Evolutionary conservation across 1,284 basidiomycete genomes (phyloP).

Genomic region (Apiotrichum gracile): DNA sequence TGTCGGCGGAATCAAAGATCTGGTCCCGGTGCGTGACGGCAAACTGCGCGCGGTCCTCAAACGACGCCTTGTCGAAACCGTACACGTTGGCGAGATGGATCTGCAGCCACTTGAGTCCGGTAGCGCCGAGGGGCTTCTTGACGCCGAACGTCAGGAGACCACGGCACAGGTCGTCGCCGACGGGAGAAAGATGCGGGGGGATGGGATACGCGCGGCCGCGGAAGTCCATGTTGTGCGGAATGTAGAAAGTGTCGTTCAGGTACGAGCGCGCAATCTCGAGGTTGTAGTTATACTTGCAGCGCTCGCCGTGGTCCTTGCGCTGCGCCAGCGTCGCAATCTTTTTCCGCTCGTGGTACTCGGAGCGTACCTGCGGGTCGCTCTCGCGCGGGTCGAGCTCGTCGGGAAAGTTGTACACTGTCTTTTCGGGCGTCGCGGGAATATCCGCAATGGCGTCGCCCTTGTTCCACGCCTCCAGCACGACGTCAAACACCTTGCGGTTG

Average conservation of each 20-base stretch:
- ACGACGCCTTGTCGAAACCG: conserved; percentile 91
- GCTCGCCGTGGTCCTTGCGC: conserved; percentile 77
- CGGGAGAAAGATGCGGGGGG: conserved; percentile 91
- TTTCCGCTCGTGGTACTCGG: conserved; percentile 58
- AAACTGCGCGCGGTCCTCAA: conserved; percentile 81
- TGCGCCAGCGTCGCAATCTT: conserved; percentile 60
- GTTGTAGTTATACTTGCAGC: conserved; percentile 94
- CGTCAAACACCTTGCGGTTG: conserved; percentile 69
- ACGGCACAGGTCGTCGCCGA: conserved; percentile 90
- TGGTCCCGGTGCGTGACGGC: conserved; percentile 67
- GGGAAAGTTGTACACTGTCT: conserved; percentile 49
- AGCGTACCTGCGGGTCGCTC: conserved; percentile 62
- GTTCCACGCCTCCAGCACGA: conserved; percentile 79
- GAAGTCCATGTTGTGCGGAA: conserved; percentile 98
- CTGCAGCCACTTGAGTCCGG: conserved; percentile 78
- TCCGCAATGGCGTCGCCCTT: conserved; percentile 66
- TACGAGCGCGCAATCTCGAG: conserved; percentile 86
- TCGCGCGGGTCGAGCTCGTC: conserved; percentile 58
- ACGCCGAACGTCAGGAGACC: conserved; percentile 83
- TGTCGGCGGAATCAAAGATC: conserved; percentile 74
- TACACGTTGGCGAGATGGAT: conserved; percentile 91
- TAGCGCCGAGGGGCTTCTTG: conserved; percentile 68
- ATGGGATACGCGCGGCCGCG: conserved; percentile 95
- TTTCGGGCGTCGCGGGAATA: conserved; percentile 59
- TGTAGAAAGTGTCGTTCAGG: conserved; percentile 66